phyloP scores from a whole-genome alignment of 495 filamentous ascomycete genomes.

The Pyrenopolyporus hunteri region DNA sequence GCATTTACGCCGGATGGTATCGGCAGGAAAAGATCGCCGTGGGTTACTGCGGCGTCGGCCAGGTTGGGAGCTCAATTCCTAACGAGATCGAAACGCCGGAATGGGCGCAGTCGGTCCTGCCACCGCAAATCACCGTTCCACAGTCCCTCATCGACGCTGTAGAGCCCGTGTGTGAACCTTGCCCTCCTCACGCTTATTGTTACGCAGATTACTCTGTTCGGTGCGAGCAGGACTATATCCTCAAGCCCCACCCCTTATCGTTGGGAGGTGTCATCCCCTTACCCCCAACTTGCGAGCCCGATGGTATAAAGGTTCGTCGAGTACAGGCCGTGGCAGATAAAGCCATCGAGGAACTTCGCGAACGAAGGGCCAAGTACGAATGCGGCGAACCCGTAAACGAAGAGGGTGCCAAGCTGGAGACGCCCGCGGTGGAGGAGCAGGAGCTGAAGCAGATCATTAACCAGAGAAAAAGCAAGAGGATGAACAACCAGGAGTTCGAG shows the following conservation, averaged over 20 bases:
- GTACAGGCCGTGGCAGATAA: constrained; percentile 87
- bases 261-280: constrained; percentile 82
- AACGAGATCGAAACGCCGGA: constrained; percentile 51
- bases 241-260: constrained; percentile 82
- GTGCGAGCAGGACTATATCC: constrained; percentile 87
- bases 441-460: constrained; percentile 76
- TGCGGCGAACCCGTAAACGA: constrained; percentile 77
- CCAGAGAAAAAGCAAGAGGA: constrained; percentile 74
- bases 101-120: constrained; percentile 47
- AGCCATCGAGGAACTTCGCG: constrained; percentile 84
- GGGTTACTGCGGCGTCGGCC: constrained; percentile 89
- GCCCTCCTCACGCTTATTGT: constrained; percentile 89
- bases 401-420: constrained; percentile 61
- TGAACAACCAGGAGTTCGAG: constrained; percentile 88
- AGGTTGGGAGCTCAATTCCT: constrained; percentile 50
- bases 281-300: constrained; percentile 91
- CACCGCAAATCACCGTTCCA: constrained; percentile 52
- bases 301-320: constrained; percentile 86
- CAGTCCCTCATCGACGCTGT: constrained; percentile 68
- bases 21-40: constrained; percentile 92
- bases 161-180: constrained; percentile 90
- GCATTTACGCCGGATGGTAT: constrained; percentile 81
- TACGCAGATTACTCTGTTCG: constrained; percentile 74
- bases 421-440: constrained; percentile 72
- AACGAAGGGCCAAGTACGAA: constrained; percentile 85